Base-by-base conservation (phyloP, 257 asterid species). In the Petunia axillaris region DNA sequence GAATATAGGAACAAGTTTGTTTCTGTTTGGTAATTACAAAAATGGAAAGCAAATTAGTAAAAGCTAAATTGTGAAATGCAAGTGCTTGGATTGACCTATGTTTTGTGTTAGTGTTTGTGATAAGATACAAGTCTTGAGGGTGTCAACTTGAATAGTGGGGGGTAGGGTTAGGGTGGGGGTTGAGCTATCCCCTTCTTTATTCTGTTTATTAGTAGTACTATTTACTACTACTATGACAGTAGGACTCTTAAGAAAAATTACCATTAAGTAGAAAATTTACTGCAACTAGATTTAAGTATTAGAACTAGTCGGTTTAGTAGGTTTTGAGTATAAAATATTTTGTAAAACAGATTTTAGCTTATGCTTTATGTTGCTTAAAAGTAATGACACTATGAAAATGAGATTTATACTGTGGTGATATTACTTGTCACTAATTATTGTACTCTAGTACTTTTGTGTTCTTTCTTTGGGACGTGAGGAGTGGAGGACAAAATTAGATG, bases 1-100 rank as follows among this genome's bases (percentile, higher is more conserved):
- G 78, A 73, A 73, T 73, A 73, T 35, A 36, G 63, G 46, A 73
- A 50, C 62, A 50, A 50, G 15, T 73, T 73, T 73, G 78, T 73
- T 73, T 36, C 50, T 50, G 78, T 73, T 35, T 50, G 78, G 78
- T 73, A 35, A 73, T 35, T 50, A 73, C 43, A 52, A 73, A 50
- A 73, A 73, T 25, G 46, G 36, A 2, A 50, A 50, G 11, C 11
- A 6, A 71, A 71, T 43, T 8, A 8, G 25, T 4, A 68, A 66
- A 41, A 11, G 43, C 10, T 71, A 73, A 73, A 73, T 50, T 73
- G 63, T 73, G 63, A 62, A 73, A 58, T 36, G 78, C 78, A 50
- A 50, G 78, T 50, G 63, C 62, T 73, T 73, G 78, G 63, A 44
- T 73, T 73, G 78, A 50, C 78, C 8, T 35, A 36, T 73, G 62